Evolutionary conservation across 2,329 filamentous ascomycete genomes (phyloP).

Genomic region (Nannizziopsis arthrosporioides): DNA sequence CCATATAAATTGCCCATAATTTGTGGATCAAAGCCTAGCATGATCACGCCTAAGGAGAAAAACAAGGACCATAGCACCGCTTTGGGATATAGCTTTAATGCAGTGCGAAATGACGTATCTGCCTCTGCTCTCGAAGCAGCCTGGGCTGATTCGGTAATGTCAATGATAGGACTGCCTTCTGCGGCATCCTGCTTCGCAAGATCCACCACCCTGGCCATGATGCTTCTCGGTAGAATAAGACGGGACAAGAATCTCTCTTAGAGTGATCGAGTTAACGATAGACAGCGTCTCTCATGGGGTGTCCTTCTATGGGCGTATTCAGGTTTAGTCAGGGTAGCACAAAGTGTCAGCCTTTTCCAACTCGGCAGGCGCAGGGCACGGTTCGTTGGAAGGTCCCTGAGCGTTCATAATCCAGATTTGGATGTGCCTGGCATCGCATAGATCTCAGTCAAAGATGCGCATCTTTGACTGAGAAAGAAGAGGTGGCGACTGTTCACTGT

Average conservation of each 20-base stretch:
- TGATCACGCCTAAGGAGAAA: conserved; percentile 26
- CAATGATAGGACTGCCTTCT: not conserved
- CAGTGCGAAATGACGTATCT: conserved; percentile 8
- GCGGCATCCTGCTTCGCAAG: conserved; percentile 1
- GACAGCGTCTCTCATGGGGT: not conserved
- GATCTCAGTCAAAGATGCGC: too few relatives aligned
- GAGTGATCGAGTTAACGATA: not conserved
- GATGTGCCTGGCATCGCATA: too few relatives aligned
- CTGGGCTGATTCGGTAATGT: conserved; percentile 1
- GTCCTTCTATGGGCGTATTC: not conserved
- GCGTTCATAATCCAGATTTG: too few relatives aligned
- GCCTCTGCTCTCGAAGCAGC: conserved; percentile 6
- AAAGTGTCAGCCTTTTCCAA: too few relatives aligned
- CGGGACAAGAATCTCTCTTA: not conserved
- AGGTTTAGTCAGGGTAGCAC: not conserved
- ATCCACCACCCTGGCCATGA: too few relatives aligned
- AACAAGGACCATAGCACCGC: conserved; percentile 30
- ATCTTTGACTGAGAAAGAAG: too few relatives aligned
- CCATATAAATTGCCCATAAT: conserved; percentile 52
- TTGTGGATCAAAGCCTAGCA: conserved; percentile 50
- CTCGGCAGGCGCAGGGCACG: too few relatives aligned
- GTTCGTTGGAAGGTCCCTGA: too few relatives aligned
- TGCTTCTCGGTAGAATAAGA: not conserved
- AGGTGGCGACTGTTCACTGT: too few relatives aligned
- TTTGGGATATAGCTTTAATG: conserved; percentile 36